Percentiles rank a stretch among this genome's conserved stretches.
Conservation (phyloP, 2,329 filamentous ascomycete species). For the Fragosphaeria purpurea region DNA sequence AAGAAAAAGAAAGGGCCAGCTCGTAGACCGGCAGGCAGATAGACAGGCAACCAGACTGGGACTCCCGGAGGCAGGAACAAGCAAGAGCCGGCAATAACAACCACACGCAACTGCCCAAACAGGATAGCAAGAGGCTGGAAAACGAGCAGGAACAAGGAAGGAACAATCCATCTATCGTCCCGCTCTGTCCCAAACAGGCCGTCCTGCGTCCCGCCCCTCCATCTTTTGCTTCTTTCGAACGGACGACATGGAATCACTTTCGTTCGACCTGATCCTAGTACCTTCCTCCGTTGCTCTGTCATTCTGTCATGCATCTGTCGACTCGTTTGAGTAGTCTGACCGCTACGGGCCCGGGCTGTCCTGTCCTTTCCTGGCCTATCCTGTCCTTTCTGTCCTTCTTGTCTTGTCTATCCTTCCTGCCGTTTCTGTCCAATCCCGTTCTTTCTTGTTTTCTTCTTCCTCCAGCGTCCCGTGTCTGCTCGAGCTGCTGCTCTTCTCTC, state of each 20-base stretch:
- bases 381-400: no score
- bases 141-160: neutral
- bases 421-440: neutral
- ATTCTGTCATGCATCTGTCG: neutral
- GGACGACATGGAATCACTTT: slow-evolving; percentile 1
- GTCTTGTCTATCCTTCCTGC: neutral
- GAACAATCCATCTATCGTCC: neutral
- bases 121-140: no score
- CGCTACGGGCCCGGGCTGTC: neutral
- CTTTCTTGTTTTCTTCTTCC: neutral
- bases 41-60: no score
- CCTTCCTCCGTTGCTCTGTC: neutral
- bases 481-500: neutral
- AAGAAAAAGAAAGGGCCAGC: no score
- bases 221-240: slow-evolving; percentile 1
- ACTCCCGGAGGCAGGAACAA: no score
- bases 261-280: neutral
- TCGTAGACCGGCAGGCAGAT: no score
- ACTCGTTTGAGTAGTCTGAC: neutral
- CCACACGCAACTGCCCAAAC: no score
- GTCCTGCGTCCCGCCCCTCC: slow-evolving; percentile 2
- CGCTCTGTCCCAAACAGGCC: slow-evolving; percentile 5
- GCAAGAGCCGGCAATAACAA: no score
- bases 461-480: neutral
- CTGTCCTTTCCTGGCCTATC: neutral